Evolutionary conservation across 2,329 filamentous ascomycete species (phyloP).

Genomic region (Claviceps paspali): DNA sequence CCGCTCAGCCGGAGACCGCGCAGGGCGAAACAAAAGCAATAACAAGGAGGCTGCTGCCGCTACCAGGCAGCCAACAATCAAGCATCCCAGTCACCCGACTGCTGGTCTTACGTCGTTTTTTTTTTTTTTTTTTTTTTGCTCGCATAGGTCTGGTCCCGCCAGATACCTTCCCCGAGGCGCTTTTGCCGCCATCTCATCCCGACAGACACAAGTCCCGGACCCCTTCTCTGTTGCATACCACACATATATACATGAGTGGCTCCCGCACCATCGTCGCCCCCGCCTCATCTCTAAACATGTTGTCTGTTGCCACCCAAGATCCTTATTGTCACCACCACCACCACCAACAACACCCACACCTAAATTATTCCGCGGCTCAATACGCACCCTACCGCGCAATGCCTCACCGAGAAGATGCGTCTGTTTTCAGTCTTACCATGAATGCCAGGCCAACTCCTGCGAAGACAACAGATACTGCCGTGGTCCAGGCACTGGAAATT

Average conservation of each 20-base stretch:
- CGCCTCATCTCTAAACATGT: slow-evolving; percentile 6
- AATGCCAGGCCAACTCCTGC: slow-evolving; percentile 2
- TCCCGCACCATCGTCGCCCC: slow-evolving; percentile 2
- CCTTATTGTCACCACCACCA: slow-evolving; percentile 6
- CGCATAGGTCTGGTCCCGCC: neutral
- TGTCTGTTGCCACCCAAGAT: slow-evolving; percentile 10
- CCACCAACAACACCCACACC: slow-evolving; percentile 3
- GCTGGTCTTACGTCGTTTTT: neutral
- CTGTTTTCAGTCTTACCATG: slow-evolving; percentile 6
- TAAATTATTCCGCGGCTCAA: neutral
- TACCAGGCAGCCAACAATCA: no score
- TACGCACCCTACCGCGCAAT: slow-evolving; percentile 3
- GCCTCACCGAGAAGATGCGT: slow-evolving; percentile 11
- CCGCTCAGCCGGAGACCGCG: no score
- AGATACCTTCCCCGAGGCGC: no score
- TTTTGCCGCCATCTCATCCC: neutral
- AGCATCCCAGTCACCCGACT: no score
- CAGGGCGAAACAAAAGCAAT: no score
- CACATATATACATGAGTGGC: slow-evolving; percentile 9
- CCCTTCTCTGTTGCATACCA: neutral
- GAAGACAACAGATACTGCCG: slow-evolving; percentile 22
- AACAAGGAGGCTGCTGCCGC: no score
- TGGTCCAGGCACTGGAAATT: slow-evolving; percentile 57
- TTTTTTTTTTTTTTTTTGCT: neutral
- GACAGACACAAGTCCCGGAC: neutral